A percentile compares a stretch with the other conserved stretches of the same genome.
These are phyloP conservation scores for Hypomyces perniciosus DNA, from an alignment of 2,329 filamentous ascomycete genomes.

Conservation along the genomic window DNA sequence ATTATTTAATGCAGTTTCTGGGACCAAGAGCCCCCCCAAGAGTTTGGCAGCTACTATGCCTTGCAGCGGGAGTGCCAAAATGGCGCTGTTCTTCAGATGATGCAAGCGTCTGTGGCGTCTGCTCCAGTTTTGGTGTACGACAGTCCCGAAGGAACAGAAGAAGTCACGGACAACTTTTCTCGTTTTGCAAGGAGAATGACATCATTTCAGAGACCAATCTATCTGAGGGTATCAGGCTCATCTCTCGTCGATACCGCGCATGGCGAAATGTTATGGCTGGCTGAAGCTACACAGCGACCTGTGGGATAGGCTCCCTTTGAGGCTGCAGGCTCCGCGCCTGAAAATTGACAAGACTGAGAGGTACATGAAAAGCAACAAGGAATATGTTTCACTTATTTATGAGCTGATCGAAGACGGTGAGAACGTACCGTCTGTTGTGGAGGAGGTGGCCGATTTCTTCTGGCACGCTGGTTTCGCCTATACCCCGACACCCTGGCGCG, in stretches of 20 bases:
- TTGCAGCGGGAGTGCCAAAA: slow-evolving; percentile 12
- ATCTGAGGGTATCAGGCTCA: not conserved
- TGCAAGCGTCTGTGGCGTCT: slow-evolving; percentile 1
- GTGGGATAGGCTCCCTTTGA: not conserved
- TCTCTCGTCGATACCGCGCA: slow-evolving; percentile 1
- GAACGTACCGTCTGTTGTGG: not conserved
- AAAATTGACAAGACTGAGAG: not conserved
- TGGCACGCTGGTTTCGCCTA: not conserved
- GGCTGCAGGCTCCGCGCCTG: not conserved
- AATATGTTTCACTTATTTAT: slow-evolving; percentile 5
- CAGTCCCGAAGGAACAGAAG: not conserved
- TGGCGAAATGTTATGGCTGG: slow-evolving; percentile 10
- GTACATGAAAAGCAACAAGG: not conserved
- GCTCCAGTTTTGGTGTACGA: slow-evolving; percentile 2
- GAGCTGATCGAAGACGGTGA: slow-evolving; percentile 5
- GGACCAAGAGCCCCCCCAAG: slow-evolving; percentile 5
- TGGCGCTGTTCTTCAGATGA: slow-evolving; percentile 11
- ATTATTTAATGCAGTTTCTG: slow-evolving; percentile 1
- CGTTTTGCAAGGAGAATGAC: not conserved
- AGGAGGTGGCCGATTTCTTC: slow-evolving; percentile 5
- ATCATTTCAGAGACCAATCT: no score
- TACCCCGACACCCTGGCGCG: no score
- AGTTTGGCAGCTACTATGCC: slow-evolving; percentile 4
- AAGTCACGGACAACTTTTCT: not conserved
- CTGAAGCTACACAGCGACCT: slow-evolving; percentile 1